Percentiles rank a stretch among this genome's conserved stretches.
Conservation (phyloP, 2,329 filamentous ascomycete species). For the Drechmeria coniospora region DNA sequence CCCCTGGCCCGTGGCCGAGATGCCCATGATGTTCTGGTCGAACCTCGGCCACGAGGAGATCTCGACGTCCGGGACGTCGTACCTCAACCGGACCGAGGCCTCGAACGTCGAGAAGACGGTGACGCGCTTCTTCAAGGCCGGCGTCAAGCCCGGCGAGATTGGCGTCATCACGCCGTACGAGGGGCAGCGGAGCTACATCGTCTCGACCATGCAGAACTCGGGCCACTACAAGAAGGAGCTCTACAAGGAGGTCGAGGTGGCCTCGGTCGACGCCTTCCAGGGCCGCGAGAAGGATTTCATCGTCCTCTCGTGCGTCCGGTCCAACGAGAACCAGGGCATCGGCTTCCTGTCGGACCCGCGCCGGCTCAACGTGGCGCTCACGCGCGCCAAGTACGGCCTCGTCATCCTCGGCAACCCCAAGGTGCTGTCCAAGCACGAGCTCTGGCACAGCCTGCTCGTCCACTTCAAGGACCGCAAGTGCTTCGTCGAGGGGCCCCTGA, state of each 20-base stretch:
- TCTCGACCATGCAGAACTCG: conserved; percentile 97
- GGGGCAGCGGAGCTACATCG: conserved; percentile 93
- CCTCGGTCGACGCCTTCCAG: conserved; percentile 96
- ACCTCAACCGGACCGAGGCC: conserved; percentile 93
- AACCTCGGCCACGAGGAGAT: conserved; percentile 97
- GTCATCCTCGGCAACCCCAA: conserved; percentile 97
- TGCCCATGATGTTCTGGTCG: conserved; percentile 99
- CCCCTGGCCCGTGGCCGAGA: conserved; percentile 87
- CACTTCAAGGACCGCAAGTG: conserved; percentile 97
- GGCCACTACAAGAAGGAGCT: conserved; percentile 96
- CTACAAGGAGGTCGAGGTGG: conserved; percentile 97
- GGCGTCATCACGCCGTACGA: conserved; percentile 98
- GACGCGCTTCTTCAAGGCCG: conserved; percentile 96
- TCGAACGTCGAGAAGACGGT: conserved; percentile 98
- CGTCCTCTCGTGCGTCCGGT: conserved; percentile 91
- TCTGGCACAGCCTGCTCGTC: conserved; percentile 89
- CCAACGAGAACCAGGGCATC: conserved; percentile 97
- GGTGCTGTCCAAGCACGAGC: conserved; percentile 89
- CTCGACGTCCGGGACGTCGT: conserved; percentile 91
- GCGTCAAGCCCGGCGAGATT: conserved; percentile 84
- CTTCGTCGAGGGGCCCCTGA: conserved; percentile 86
- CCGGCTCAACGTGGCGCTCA: conserved; percentile 91
- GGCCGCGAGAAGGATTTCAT: conserved; percentile 99
- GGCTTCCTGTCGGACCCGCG: conserved; percentile 96
- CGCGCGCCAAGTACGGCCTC: conserved; percentile 88